Evolutionary conservation across 2,329 filamentous ascomycete genomes (phyloP).

Genomic region (Rhexocercosporidium sp.): DNA sequence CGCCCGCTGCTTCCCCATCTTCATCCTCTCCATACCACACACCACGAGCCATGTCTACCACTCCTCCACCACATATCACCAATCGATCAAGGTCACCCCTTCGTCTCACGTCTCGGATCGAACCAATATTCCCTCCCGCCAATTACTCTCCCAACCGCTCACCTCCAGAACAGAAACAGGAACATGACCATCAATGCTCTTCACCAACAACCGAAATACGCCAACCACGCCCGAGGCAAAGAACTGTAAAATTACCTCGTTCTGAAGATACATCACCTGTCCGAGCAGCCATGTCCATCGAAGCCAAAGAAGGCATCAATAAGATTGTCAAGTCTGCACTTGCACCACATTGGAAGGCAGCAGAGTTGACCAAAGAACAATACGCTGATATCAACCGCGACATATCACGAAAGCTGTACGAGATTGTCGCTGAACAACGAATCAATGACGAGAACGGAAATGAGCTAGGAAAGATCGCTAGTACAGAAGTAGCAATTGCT

Average conservation of each 20-base stretch:
- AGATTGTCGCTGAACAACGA: conserved; percentile 50
- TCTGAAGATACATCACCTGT: conserved; percentile 68
- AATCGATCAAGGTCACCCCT: conserved; percentile 69
- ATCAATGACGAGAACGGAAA: conserved; percentile 69
- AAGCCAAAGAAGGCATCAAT: conserved; percentile 87
- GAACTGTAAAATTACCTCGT: conserved; percentile 40
- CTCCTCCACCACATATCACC: conserved; percentile 69
- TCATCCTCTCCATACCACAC: conserved; percentile 69
- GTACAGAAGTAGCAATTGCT: conserved; percentile 78
- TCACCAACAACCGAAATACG: conserved; percentile 30
- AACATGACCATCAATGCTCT: conserved; percentile 31
- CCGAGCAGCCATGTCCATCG: conserved; percentile 70
- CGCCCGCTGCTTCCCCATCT: conserved; percentile 70
- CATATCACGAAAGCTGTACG: conserved; percentile 88
- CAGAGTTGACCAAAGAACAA: conserved; percentile 82
- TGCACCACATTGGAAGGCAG: conserved; percentile 77
- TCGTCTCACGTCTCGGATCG: conserved; percentile 72
- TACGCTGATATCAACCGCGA: conserved; percentile 92
- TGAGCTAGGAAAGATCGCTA: conserved; percentile 77
- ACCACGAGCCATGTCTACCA: conserved; percentile 68
- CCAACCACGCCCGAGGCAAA: conserved; percentile 41
- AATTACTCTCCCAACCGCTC: conserved; percentile 73
- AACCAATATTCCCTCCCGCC: conserved; percentile 75
- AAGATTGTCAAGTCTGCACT: conserved; percentile 84
- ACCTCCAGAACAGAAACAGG: conserved; percentile 40